Evolutionary conservation across 2,329 filamentous ascomycete species (phyloP).

Genomic region (Fusarium robinianum): DNA sequence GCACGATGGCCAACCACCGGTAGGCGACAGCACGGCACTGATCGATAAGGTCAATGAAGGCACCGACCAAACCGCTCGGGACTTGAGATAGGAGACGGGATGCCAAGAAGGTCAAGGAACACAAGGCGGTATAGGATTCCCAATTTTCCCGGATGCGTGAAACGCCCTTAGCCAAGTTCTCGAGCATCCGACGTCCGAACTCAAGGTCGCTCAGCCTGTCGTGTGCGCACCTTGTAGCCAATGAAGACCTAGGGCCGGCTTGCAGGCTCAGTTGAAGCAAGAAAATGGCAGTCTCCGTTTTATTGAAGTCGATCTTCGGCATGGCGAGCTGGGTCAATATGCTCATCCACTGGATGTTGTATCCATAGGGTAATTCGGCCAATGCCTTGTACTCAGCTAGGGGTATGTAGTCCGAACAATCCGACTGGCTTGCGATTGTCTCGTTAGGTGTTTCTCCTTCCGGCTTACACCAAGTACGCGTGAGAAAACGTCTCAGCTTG

Average conservation of each 20-base stretch:
- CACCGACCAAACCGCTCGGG: accelerated
- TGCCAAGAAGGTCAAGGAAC: constrained; percentile 24
- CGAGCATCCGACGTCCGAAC: constrained; percentile 14
- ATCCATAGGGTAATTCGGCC: constrained; percentile 18
- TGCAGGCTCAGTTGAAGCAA: constrained; percentile 31
- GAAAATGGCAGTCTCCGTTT: constrained; percentile 20
- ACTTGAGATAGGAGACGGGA: constrained; percentile 21
- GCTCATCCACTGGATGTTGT: constrained; percentile 28
- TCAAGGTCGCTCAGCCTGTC: background rate
- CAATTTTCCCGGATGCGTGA: constrained; percentile 26
- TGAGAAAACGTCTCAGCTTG: constrained; percentile 21
- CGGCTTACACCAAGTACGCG: constrained; percentile 1
- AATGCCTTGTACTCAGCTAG: constrained; percentile 57
- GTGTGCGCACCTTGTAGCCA: constrained; percentile 6
- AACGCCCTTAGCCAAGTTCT: background rate
- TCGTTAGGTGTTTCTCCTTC: constrained; percentile 49
- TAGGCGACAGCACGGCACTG: constrained; percentile 13
- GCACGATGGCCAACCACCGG: constrained; percentile 12
- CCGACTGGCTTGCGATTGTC: constrained; percentile 53
- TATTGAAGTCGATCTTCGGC: constrained; percentile 33
- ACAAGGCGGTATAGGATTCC: constrained; percentile 28
- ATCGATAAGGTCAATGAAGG: constrained; percentile 1
- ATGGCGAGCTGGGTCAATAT: constrained; percentile 30
- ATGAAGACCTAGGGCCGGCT: constrained; percentile 10
- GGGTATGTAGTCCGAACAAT: constrained; percentile 53